phyloP scores from a whole-genome alignment of 306 rosid species.

The Senna siamea region DNA sequence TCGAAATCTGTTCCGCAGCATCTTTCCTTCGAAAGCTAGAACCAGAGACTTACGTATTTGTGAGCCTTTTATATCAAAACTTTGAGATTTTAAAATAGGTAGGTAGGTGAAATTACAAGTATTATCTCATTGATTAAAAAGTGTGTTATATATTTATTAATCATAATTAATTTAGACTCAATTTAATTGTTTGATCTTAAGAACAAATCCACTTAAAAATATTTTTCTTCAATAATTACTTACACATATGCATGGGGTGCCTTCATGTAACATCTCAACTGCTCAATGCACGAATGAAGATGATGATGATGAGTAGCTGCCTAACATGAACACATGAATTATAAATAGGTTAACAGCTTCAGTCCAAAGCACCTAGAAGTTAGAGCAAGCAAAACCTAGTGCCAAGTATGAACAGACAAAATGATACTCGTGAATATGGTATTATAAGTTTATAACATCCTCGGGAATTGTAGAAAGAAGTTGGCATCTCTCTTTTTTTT shows the following conservation, averaged over 20 bases:
- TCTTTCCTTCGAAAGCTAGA: constrained; percentile 13
- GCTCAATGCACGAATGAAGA: constrained; percentile 31
- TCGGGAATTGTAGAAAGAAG: constrained; percentile 64
- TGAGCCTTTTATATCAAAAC: neutral
- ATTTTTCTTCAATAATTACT: no score
- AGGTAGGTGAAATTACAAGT: no score
- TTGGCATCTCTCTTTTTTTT: constrained; percentile 38
- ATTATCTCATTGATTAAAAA: no score
- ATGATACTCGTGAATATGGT: constrained; percentile 50
- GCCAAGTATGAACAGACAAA: constrained; percentile 62
- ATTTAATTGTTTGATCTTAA: no score
- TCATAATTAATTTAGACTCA: no score
- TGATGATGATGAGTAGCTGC: constrained; percentile 3
- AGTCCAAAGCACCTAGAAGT: constrained; percentile 55
- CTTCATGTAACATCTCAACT: constrained; percentile 1
- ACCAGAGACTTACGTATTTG: neutral
- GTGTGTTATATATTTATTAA: no score
- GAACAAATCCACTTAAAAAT: no score
- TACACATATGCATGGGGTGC: no score
- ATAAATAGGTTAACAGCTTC: constrained; percentile 35
- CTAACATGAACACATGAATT: constrained; percentile 2
- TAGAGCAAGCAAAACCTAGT: constrained; percentile 44
- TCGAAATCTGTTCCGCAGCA: neutral
- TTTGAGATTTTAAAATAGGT: neutral
- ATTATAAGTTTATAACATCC: constrained; percentile 27